Evolutionary conservation across 768 basidiomycete species (phyloP).

Genomic region (Termitomyces sp.): DNA sequence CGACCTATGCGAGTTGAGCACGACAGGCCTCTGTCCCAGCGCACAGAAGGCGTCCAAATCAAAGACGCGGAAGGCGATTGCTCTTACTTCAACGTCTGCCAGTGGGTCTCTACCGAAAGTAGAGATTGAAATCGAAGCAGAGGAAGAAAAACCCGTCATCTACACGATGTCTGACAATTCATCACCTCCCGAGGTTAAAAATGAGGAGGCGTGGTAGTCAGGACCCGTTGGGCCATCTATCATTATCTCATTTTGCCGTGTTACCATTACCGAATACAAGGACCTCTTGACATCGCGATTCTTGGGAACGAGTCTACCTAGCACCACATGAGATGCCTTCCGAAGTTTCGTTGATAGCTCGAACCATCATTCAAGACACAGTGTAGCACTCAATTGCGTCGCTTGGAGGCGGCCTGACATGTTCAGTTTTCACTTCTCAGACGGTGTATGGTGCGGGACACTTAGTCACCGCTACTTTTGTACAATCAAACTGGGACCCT

Average conservation of each 20-base stretch:
- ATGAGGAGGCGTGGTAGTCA: slow-evolving; percentile 11
- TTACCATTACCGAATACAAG: background rate
- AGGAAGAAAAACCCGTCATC: slow-evolving; percentile 12
- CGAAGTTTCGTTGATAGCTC: background rate
- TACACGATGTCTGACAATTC: background rate
- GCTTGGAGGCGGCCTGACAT: too few species aligned
- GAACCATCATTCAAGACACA: too few species aligned
- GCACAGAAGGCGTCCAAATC: slow-evolving; percentile 28
- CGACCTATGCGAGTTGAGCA: slow-evolving; percentile 55
- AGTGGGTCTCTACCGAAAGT: slow-evolving; percentile 26
- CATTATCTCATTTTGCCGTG: background rate
- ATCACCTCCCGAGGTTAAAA: background rate
- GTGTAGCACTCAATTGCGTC: too few species aligned
- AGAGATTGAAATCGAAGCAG: slow-evolving; percentile 30
- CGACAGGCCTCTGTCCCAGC: slow-evolving; percentile 63
- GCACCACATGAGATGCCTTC: background rate
- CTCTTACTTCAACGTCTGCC: background rate
- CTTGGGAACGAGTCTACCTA: background rate
- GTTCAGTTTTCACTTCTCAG: too few species aligned
- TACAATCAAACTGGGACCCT: too few species aligned
- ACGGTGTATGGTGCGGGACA: too few species aligned
- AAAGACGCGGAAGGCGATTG: slow-evolving; percentile 23
- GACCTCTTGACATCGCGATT: background rate
- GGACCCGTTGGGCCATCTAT: background rate
- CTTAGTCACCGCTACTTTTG: too few species aligned